Evolutionary conservation across 768 basidiomycete genomes (phyloP).

Genomic region (Clitopilus passeckerianus): DNA sequence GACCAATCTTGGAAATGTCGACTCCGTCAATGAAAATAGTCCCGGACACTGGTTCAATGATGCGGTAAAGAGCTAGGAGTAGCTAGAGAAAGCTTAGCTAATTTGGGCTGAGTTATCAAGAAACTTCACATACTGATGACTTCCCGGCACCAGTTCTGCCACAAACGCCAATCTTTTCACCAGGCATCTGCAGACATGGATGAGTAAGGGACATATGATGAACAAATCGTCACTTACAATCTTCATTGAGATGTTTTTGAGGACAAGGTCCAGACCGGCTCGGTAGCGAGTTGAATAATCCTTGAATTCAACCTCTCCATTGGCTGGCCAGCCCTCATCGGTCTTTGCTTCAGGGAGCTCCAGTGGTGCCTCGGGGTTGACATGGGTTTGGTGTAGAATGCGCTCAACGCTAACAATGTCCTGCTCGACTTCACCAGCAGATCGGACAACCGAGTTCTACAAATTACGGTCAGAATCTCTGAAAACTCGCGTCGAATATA

Average conservation of each 20-base stretch:
- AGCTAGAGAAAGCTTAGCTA: constrained; percentile 28
- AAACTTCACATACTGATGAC: constrained; percentile 49
- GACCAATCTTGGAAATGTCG: constrained; percentile 71
- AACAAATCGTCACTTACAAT: constrained; percentile 40
- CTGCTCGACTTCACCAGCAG: constrained; percentile 85
- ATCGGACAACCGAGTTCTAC: constrained; percentile 80
- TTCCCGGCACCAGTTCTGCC: constrained; percentile 84
- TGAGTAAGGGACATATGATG: constrained; percentile 1
- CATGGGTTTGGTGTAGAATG: constrained; percentile 74
- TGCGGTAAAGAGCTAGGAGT: constrained; percentile 70
- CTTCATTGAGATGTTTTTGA: constrained; percentile 68
- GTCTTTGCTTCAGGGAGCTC: constrained; percentile 61
- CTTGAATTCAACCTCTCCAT: constrained; percentile 63
- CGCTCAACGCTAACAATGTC: constrained; percentile 89
- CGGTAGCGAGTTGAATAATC: constrained; percentile 78
- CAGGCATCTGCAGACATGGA: constrained; percentile 46
- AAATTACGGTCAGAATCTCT: neutral
- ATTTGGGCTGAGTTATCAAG: neutral
- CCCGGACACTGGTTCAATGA: constrained; percentile 67
- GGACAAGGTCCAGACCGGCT: constrained; percentile 70
- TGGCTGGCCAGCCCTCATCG: constrained; percentile 59
- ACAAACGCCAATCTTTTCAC: constrained; percentile 85
- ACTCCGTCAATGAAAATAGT: constrained; percentile 70
- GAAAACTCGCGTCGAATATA: neutral
- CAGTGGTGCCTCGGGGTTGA: constrained; percentile 69